Percentiles rank a stretch among this genome's conserved stretches.
These are phyloP conservation scores for Pseudocercospora pini-densiflorae DNA, from an alignment of 2,329 filamentous ascomycete genomes.

Conservation along the genomic window DNA sequence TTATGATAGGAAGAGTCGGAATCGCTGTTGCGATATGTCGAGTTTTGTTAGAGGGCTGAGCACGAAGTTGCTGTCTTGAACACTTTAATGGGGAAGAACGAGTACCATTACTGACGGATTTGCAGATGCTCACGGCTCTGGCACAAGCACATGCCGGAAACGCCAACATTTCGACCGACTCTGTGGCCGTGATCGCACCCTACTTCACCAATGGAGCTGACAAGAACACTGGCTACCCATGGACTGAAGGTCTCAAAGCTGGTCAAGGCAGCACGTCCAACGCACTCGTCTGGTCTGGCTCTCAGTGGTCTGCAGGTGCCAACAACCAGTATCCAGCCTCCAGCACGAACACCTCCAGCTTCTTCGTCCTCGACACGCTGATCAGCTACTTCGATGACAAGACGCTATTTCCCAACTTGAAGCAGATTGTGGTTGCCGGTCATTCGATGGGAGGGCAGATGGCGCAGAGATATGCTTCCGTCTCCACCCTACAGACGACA, in stretches of 20 bases:
- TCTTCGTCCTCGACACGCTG: conserved; percentile 40
- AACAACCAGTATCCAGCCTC: conserved; percentile 40
- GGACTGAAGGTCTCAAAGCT: conserved; percentile 32
- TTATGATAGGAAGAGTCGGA: conserved; percentile 27
- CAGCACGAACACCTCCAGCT: conserved; percentile 33
- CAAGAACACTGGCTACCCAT: conserved; percentile 40
- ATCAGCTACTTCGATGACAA: conserved; percentile 40
- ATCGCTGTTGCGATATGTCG: conserved; percentile 11
- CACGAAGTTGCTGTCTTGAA: background rate
- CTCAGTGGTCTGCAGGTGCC: conserved; percentile 40
- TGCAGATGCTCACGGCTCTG: conserved; percentile 38
- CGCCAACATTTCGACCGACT: conserved; percentile 35
- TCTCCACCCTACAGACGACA: conserved; percentile 33
- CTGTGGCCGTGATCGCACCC: conserved; percentile 39
- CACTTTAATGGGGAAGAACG: background rate
- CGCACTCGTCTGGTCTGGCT: conserved; percentile 41
- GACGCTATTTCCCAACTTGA: conserved; percentile 40
- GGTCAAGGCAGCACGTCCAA: conserved; percentile 37
- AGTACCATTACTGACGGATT: background rate
- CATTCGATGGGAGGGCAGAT: conserved; percentile 43
- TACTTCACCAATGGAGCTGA: conserved; percentile 43
- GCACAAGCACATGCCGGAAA: conserved; percentile 29
- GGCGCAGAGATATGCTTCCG: conserved; percentile 40
- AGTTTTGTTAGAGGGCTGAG: conserved; percentile 12
- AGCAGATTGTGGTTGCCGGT: conserved; percentile 43